phyloP scores from a whole-genome alignment of 1,284 basidiomycete genomes.

The Tetrapyrgos nigripes region DNA sequence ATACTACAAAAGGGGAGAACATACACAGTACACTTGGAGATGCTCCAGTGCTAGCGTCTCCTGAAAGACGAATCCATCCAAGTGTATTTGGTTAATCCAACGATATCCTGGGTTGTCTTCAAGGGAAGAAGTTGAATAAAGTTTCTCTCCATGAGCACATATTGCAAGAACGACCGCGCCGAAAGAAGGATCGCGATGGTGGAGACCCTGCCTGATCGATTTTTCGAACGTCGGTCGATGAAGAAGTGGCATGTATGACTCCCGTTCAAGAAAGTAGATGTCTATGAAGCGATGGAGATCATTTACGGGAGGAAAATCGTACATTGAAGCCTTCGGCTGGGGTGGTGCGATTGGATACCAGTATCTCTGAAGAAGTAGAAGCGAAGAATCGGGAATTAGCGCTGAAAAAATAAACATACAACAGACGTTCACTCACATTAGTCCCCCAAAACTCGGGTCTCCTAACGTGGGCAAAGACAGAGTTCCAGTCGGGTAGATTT shows the following conservation, averaged over 20 bases:
- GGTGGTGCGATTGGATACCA: too few relatives aligned
- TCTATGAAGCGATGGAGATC: constrained; percentile 20
- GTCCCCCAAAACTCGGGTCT: neutral
- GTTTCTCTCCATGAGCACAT: too few relatives aligned
- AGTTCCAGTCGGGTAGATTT: neutral
- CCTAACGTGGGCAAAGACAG: neutral
- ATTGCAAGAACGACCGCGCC: too few relatives aligned
- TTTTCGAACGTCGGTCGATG: constrained; percentile 27
- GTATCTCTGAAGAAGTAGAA: constrained; percentile 20
- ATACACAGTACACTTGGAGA: constrained; percentile 57
- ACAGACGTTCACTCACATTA: neutral
- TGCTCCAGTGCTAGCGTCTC: too few relatives aligned
- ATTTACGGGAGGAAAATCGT: constrained; percentile 22
- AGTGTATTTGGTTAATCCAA: too few relatives aligned
- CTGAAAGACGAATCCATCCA: too few relatives aligned
- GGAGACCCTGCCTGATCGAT: constrained; percentile 42
- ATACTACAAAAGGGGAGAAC: too few relatives aligned
- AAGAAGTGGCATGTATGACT: constrained; percentile 36
- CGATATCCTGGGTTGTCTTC: too few relatives aligned
- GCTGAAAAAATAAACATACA: too few relatives aligned
- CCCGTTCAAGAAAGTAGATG: constrained; percentile 7
- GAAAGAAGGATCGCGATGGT: too few relatives aligned
- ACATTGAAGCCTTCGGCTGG: constrained; percentile 11
- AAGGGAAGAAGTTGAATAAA: too few relatives aligned
- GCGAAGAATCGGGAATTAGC: too few relatives aligned